These are phyloP conservation scores for Ustilago esculenta DNA, from an alignment of 1,284 basidiomycete species.

Conservation along the genomic window DNA sequence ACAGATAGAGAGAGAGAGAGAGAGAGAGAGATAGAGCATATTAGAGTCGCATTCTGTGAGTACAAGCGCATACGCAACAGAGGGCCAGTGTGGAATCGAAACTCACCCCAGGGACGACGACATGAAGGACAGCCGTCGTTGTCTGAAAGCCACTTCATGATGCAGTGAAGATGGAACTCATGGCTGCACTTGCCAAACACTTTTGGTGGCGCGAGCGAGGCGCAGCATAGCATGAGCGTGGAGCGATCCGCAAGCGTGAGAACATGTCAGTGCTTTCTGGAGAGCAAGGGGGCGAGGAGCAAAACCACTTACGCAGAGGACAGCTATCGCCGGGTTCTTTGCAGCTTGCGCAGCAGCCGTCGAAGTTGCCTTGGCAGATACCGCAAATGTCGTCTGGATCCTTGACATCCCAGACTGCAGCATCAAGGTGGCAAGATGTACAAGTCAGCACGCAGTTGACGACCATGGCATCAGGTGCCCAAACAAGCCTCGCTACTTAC, in stretches of 20 bases:
- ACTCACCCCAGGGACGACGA: slow-evolving; percentile 54
- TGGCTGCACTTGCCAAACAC: slow-evolving; percentile 65
- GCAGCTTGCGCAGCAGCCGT: slow-evolving; percentile 64
- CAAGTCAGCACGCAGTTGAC: too few species aligned
- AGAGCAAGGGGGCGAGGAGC: not conserved
- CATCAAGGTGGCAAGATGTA: too few species aligned
- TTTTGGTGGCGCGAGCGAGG: slow-evolving; percentile 17
- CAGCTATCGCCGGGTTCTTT: slow-evolving; percentile 63
- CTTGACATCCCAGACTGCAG: slow-evolving; percentile 67
- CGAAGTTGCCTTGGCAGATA: slow-evolving; percentile 67
- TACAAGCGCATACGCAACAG: too few species aligned
- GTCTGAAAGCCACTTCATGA: slow-evolving; percentile 64
- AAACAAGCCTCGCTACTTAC: slow-evolving; percentile 39
- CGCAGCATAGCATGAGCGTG: not conserved
- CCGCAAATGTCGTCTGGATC: slow-evolving; percentile 67
- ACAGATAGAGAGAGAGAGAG: too few species aligned
- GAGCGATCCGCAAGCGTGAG: not conserved
- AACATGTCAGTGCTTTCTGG: not conserved
- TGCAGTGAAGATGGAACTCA: slow-evolving; percentile 66
- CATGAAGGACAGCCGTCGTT: slow-evolving; percentile 54
- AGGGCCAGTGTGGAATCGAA: too few species aligned
- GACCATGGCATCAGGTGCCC: too few species aligned
- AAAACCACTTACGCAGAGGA: slow-evolving; percentile 59
- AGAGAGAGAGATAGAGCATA: not conserved
- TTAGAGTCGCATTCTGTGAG: not conserved